Evolutionary conservation across 306 rosid genomes (phyloP), one percentile per base, ranked within the genome.

Genomic region (Heteromeles arbutifolia): DNA sequence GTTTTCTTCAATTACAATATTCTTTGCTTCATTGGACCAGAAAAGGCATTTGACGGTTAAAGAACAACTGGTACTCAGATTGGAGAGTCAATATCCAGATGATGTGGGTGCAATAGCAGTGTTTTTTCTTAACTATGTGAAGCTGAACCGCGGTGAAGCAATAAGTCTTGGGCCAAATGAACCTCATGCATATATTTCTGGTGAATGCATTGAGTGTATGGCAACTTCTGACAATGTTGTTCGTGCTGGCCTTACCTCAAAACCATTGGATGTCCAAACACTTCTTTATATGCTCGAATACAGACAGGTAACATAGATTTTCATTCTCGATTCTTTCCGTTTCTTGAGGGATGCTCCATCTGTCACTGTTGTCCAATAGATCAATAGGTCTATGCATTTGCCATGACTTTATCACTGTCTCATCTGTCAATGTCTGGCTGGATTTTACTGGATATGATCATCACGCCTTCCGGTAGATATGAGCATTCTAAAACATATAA

Each of bases 161-260:
- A 76, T 83, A 63, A 76, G 63, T 73, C 67, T 80, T 34, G 86
- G 77, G 71, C 84, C 86, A 43, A 83, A 83, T 54, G 86, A 79
- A 64, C 86, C 84, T 5, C 86, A 83, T 83, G 86, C 84, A 29
- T 83, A 83, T 76, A 77, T 83, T 31, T 66, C 76, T 57, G 86
- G 86, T 48, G 86, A 83, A 72, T 83, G 86, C 32, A 54, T 83
- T 3, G 86, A 83, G 74, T 83, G 86, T 63, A 83, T 83, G 86
- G 86, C 86, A 45, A 80, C 86, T 58, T 83, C 86, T 14, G 86
- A 83, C 76, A 83, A 83, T 73, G 86, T 83, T 73, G 86, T 83
- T 25, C 81, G 86, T 39, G 86, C 84, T 0, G 86, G 86, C 53
- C 86, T 83, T 67, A 83, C 86, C 77, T 53, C 86, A 13, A 83